A percentile compares a stretch with the other conserved stretches of the same genome.
Evolutionary conservation across 352 stramenopile species (phyloP).

Genomic region (Elongisporangium senticosum): DNA sequence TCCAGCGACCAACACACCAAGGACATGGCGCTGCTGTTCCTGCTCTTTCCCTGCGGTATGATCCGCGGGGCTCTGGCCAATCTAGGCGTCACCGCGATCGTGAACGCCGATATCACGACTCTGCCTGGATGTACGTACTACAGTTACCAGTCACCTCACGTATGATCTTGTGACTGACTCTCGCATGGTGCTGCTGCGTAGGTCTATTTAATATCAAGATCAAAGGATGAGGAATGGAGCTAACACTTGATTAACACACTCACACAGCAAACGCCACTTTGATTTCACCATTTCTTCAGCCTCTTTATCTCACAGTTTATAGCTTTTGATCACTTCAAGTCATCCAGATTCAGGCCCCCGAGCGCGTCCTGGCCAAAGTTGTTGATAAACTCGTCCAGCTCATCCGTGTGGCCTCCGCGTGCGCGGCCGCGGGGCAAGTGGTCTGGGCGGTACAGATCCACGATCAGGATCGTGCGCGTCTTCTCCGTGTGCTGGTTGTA

Average conservation of each 20-base stretch:
- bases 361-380: constrained; percentile 61
- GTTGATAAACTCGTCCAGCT: constrained; percentile 87
- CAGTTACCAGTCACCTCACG: background rate
- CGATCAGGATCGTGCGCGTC: constrained; percentile 78
- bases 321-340: background rate
- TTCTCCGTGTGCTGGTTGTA: constrained; percentile 71
- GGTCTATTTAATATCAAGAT: constrained; percentile 92
- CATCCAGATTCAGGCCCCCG: constrained; percentile 3
- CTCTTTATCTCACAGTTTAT: background rate
- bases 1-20: constrained; percentile 76
- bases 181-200: constrained; percentile 16
- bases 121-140: constrained; percentile 86
- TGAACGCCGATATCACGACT: constrained; percentile 92
- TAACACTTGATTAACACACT: background rate
- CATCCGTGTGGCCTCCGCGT: constrained; percentile 79
- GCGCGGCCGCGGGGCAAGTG: constrained; percentile 73
- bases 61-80: constrained; percentile 94
- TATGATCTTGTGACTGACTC: background rate
- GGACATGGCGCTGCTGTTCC: constrained; percentile 90
- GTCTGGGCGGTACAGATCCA: constrained; percentile 84
- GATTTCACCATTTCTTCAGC: background rate
- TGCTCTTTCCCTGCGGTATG: constrained; percentile 94
- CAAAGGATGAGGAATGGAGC: constrained; percentile 39
- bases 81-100: constrained; percentile 92
- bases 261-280: constrained; percentile 2